Evolutionary conservation across 345 rosid species (phyloP).

Genomic region (Balakata baccata): DNA sequence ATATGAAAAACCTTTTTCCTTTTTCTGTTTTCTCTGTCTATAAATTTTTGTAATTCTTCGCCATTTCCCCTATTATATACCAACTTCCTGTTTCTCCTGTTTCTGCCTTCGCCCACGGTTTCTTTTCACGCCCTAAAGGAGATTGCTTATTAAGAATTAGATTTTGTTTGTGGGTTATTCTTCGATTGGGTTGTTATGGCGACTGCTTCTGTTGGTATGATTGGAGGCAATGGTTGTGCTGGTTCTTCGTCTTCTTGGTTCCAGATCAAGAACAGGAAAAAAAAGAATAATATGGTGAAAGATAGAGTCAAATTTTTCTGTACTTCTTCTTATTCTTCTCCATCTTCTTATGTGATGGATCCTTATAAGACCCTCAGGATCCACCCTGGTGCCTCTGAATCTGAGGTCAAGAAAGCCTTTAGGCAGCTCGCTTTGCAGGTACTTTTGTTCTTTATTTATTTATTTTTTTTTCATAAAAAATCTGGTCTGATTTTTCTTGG

Average conservation of each 20-base stretch:
- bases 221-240: conserved; percentile 45
- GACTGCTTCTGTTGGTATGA: conserved; percentile 27
- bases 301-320: conserved; percentile 34
- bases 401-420: conserved; percentile 86
- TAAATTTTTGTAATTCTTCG: background rate
- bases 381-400: conserved; percentile 72
- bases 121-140: background rate
- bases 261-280: conserved; percentile 31
- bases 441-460: background rate
- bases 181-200: conserved; percentile 6
- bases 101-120: background rate
- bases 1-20: too few relatives aligned
- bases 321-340: conserved; percentile 23
- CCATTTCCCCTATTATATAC: background rate
- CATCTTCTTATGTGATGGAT: conserved; percentile 53
- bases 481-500: too few relatives aligned
- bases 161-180: too few relatives aligned
- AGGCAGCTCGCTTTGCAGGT: conserved; percentile 81
- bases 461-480: background rate
- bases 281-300: conserved; percentile 30
- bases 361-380: conserved; percentile 68
- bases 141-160: background rate
- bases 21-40: too few relatives aligned
- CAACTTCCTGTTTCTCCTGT: background rate
- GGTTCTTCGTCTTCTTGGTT: conserved; percentile 45